Conservation (phyloP, 345 rosid species). For the Theobroma cacao region DNA sequence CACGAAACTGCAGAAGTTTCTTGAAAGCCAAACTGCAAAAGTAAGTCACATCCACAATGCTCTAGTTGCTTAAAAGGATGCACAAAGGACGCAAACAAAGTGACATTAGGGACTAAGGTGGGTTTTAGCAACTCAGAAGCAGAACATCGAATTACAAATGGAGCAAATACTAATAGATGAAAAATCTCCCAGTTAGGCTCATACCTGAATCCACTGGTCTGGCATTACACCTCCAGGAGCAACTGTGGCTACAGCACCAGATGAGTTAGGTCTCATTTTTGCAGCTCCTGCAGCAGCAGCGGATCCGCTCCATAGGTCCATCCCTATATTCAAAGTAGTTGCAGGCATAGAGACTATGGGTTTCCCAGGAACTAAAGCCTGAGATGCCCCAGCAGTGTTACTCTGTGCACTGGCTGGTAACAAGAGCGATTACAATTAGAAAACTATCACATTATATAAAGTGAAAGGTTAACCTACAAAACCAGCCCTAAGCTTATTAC, state of each 20-base stretch:
- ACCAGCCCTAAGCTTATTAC: not conserved
- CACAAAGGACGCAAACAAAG: not conserved
- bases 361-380: slow-evolving; percentile 58
- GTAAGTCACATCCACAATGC: not conserved
- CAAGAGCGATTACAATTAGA: slow-evolving; percentile 19
- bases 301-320: slow-evolving; percentile 84
- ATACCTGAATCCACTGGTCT: slow-evolving; percentile 68
- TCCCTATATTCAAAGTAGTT: slow-evolving; percentile 83
- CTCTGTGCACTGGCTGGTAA: slow-evolving; percentile 62
- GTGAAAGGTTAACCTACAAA: not conserved
- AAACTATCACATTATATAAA: slow-evolving; percentile 7
- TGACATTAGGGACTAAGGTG: not conserved
- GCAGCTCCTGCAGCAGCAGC: slow-evolving; percentile 54
- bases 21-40: not conserved
- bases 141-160: not conserved
- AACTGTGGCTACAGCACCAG: slow-evolving; percentile 37
- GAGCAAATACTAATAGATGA: not conserved
- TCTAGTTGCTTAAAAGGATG: not conserved
- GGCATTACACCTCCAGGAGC: slow-evolving; percentile 43
- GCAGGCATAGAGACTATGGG: slow-evolving; percentile 57
- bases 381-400: slow-evolving; percentile 41
- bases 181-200: slow-evolving; percentile 4
- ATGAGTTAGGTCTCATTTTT: slow-evolving; percentile 49
- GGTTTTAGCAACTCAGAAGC: not conserved
- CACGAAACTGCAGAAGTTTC: not conserved